A percentile compares a stretch with the other conserved stretches of the same genome.
phyloP scores from a whole-genome alignment of 2,329 filamentous ascomycete species.

The Diplocarpon rosae region DNA sequence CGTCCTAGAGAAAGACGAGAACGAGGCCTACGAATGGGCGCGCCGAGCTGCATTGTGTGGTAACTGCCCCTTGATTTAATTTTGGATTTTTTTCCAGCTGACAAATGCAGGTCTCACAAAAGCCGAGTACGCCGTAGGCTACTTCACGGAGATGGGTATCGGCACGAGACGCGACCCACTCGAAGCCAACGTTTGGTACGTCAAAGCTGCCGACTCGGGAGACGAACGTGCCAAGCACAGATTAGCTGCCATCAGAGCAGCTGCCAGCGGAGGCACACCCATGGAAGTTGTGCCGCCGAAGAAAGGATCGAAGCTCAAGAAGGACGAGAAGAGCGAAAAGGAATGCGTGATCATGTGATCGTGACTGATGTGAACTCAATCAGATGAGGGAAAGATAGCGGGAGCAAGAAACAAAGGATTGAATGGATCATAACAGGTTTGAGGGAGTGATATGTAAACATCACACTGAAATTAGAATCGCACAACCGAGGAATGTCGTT shows the following conservation, averaged over 20 bases:
- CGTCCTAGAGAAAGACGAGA: constrained; percentile 86
- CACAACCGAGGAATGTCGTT: too few species aligned
- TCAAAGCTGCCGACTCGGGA: constrained; percentile 84
- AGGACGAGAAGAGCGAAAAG: constrained; percentile 19
- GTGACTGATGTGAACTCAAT: background rate
- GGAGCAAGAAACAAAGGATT: background rate
- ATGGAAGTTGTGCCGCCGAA: constrained; percentile 25
- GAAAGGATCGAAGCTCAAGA: constrained; percentile 24
- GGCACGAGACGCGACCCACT: constrained; percentile 89
- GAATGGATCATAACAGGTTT: background rate
- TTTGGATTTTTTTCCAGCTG: too few species aligned
- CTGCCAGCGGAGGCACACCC: constrained; percentile 42
- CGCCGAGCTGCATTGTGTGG: constrained; percentile 74
- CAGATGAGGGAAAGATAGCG: background rate
- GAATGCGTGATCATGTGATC: constrained; percentile 23
- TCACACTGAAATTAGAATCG: too few species aligned
- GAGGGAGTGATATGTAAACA: too few species aligned
- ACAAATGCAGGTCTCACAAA: constrained; percentile 30
- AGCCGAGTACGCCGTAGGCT: constrained; percentile 91
- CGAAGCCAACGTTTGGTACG: constrained; percentile 97
- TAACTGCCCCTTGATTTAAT: constrained; percentile 35
- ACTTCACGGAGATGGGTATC: constrained; percentile 98
- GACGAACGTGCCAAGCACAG: constrained; percentile 84
- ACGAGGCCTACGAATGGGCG: constrained; percentile 95
- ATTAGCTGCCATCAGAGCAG: constrained; percentile 74